Conservation (phyloP, 78 protist genomes). For the Cyanophora paradoxa region DNA sequence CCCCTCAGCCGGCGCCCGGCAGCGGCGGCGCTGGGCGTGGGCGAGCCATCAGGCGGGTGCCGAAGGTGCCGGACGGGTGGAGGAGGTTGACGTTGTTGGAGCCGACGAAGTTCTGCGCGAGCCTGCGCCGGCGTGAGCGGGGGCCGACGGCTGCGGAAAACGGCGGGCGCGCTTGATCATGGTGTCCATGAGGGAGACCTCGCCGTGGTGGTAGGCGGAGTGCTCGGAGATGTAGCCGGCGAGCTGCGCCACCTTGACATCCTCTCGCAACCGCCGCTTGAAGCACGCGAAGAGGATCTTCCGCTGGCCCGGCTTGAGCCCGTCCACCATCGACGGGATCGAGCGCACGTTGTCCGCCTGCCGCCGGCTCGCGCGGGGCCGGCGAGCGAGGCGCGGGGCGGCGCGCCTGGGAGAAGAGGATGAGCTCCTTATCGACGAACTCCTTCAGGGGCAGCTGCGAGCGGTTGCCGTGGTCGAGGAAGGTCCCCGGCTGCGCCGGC, state of each 20-base stretch:
- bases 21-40: background rate
- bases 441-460: slow-evolving; percentile 23
- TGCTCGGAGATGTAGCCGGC: slow-evolving; percentile 82
- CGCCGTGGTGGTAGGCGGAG: slow-evolving; percentile 99
- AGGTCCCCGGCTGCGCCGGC: background rate
- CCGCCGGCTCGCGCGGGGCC: too few relatives aligned
- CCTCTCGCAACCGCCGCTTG: slow-evolving; percentile 87
- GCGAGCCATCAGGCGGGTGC: slow-evolving; percentile 72
- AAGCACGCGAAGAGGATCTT: slow-evolving; percentile 93
- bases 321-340: slow-evolving; percentile 95
- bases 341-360: slow-evolving; percentile 68
- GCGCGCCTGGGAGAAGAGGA: slow-evolving; percentile 88
- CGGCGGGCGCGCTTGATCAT: slow-evolving; percentile 4
- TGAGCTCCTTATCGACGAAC: slow-evolving; percentile 88
- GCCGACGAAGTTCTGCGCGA: slow-evolving; percentile 82
- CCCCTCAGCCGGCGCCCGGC: background rate
- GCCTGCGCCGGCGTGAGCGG: background rate
- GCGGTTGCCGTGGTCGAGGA: slow-evolving; percentile 21
- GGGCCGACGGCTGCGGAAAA: too few relatives aligned
- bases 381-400: too few relatives aligned
- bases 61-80: slow-evolving; percentile 91
- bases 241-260: slow-evolving; percentile 98
- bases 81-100: slow-evolving; percentile 92
- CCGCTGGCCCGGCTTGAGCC: slow-evolving; percentile 94
- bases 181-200: slow-evolving; percentile 49